Base-by-base conservation (phyloP, 225 moss, liverwort and hornwort species). In the Bryum argenteum region DNA sequence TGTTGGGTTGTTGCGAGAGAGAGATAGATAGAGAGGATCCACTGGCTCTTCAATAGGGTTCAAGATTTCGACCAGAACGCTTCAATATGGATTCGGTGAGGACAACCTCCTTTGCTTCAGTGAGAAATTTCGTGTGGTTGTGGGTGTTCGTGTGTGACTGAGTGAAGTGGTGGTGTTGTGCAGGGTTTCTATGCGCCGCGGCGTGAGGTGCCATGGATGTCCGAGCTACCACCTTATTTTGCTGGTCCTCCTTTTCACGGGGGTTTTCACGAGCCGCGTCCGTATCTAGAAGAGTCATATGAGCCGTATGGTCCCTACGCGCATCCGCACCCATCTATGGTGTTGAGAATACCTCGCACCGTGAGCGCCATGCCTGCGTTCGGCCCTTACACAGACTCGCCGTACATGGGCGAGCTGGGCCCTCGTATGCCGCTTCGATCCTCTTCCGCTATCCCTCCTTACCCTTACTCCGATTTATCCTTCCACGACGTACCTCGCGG, bases 301-400 rank as follows among this genome's bases (percentile, higher is more conserved):
- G 64, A 19, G 33, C 33, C 5, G 3, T 83, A 75, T 10, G 69
- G 52, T 19, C 60, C 74, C 0, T 82, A 79, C 26, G 54, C 74
- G 9, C 77, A 71, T 24, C 24, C 57, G 2, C 82, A 85, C 54
- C 67, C 58, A n/a, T n/a, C n/a, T 6, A 33, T 70, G 48, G 47
- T 33, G 33, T 33, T 33, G 6, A 58, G 79, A 48, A 45, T 76
- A 22, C 75, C 79, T 8, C 81, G 85, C 22, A 53, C 77, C 40
- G 21, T 59, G 1, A 85, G 82, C 33, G 63, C 85, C 15, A 77
- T 82, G 26, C 77, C 85, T 5, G 70, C 77, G 8, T 85, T 63
- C 60, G 72, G 85, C 28, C 79, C 67, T 39, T 82, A 79, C 28
- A 22, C 52, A 10, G 82, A 82, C 54, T 3, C 67, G 11, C 48